Percentiles rank a stretch among this genome's conserved stretches.
phyloP scores from a whole-genome alignment of 768 basidiomycete species.

The Leucosporidium yakuticum region DNA sequence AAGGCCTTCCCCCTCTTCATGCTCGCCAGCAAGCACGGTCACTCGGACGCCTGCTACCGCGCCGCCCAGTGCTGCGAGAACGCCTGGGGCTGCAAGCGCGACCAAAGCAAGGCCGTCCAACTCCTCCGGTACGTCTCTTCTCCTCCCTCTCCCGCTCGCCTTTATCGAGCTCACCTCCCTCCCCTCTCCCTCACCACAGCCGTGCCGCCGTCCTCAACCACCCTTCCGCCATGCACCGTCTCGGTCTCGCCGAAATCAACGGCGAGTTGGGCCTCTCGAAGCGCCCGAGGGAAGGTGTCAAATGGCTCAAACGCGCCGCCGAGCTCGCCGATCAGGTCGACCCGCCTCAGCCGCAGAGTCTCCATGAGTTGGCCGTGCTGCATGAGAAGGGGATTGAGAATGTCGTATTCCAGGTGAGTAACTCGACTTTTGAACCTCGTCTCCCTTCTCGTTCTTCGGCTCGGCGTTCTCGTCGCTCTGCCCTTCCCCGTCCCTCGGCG shows the following conservation, averaged over 20 bases:
- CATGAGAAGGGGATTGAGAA: conserved; percentile 98
- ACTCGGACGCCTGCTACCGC: conserved; percentile 89
- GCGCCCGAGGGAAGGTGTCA: conserved; percentile 90
- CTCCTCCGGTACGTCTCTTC: conserved; percentile 59
- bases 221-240: conserved; percentile 91
- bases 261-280: conserved; percentile 82
- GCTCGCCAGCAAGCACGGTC: conserved; percentile 92
- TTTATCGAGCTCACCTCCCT: neutral
- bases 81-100: conserved; percentile 93
- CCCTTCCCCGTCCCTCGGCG: neutral
- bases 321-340: conserved; percentile 52
- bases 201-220: conserved; percentile 88
- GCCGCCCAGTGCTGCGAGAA: conserved; percentile 98
- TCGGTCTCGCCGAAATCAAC: conserved; percentile 92
- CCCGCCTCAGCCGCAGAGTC: conserved; percentile 55
- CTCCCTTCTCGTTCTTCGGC: neutral
- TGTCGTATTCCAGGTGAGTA: conserved; percentile 68
- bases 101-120: conserved; percentile 80
- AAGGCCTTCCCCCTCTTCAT: conserved; percentile 93
- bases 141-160: neutral
- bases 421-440: no score
- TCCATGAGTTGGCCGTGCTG: conserved; percentile 87
- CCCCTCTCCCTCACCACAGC: conserved; percentile 38
- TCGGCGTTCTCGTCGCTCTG: neutral
- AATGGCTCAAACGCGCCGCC: conserved; percentile 95